A percentile compares a stretch with the other conserved stretches of the same genome.
phyloP scores from a whole-genome alignment of 2,329 filamentous ascomycete species.

The Fusarium sp. region DNA sequence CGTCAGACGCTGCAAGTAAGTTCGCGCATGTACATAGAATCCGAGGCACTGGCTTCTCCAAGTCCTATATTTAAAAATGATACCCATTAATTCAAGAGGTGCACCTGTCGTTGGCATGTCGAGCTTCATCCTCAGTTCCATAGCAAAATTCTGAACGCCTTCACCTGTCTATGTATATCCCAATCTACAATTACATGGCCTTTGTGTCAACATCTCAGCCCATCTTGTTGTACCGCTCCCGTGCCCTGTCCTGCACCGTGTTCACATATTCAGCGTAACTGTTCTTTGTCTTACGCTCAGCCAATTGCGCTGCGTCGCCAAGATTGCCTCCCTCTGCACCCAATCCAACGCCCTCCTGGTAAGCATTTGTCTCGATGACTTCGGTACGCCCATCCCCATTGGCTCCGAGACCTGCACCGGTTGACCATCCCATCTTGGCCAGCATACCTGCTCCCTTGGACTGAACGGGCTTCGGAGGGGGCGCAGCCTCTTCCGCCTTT shows the following conservation, averaged over 20 bases:
- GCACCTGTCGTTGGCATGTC: neutral
- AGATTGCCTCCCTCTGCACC: constrained; percentile 75
- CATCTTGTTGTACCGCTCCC: constrained; percentile 71
- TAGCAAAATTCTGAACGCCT: constrained; percentile 1
- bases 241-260: constrained; percentile 71
- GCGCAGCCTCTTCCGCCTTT: constrained; percentile 32
- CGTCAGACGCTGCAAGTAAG: neutral
- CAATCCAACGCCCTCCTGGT: constrained; percentile 73
- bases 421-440: constrained; percentile 77
- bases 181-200: neutral
- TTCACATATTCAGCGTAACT: constrained; percentile 70
- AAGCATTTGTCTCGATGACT: constrained; percentile 70
- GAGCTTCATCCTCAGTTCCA: neutral
- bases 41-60: neutral
- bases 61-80: constrained; percentile 6
- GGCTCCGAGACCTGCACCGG: constrained; percentile 71
- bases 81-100: constrained; percentile 15
- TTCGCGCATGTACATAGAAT: neutral
- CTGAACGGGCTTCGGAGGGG: constrained; percentile 47
- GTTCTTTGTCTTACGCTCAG: constrained; percentile 68
- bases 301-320: constrained; percentile 73
- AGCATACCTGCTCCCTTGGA: constrained; percentile 74
- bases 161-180: neutral
- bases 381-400: constrained; percentile 70
- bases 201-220: constrained; percentile 13